Percentiles rank a stretch among this genome's conserved stretches.
These are phyloP conservation scores for Sphaerulina populicola DNA, from an alignment of 2,329 filamentous ascomycete genomes.

Conservation along the genomic window DNA sequence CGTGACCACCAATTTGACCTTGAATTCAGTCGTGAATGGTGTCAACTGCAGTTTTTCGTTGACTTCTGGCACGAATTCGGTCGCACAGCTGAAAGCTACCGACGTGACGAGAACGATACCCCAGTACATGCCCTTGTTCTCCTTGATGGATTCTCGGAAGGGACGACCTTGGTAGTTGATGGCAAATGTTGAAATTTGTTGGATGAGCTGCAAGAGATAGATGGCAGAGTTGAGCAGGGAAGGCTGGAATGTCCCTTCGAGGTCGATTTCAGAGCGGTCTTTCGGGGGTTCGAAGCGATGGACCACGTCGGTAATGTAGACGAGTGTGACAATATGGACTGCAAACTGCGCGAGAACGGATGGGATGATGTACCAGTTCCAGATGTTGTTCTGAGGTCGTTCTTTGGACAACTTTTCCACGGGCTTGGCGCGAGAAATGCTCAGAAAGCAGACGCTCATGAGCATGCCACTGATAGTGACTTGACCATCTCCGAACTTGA, in stretches of 20 bases:
- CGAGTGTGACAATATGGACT: conserved; percentile 84
- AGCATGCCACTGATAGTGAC: conserved; percentile 99
- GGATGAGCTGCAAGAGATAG: conserved; percentile 93
- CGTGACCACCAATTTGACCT: conserved; percentile 67
- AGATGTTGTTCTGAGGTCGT: conserved; percentile 95
- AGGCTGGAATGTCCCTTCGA: conserved; percentile 89
- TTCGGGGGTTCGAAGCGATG: conserved; percentile 67
- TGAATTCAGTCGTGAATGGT: conserved; percentile 82
- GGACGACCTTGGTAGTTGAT: conserved; percentile 99
- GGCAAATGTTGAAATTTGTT: conserved; percentile 97
- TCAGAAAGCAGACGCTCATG: conserved; percentile 98
- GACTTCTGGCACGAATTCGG: conserved; percentile 89
- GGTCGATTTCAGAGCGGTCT: conserved; percentile 56
- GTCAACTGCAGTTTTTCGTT: conserved; percentile 90
- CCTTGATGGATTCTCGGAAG: conserved; percentile 89
- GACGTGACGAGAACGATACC: conserved; percentile 82
- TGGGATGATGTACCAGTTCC: conserved; percentile 97
- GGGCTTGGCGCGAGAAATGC: conserved; percentile 92
- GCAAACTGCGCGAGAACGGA: conserved; percentile 96
- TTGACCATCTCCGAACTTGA: conserved; percentile 97
- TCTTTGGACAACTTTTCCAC: conserved; percentile 95
- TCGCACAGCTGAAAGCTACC: conserved; percentile 88
- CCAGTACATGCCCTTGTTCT: conserved; percentile 98
- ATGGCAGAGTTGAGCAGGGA: conserved; percentile 94
- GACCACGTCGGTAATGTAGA: conserved; percentile 87